Base-by-base conservation (phyloP, 352 stramenopile species). In the Globisporangium rhizosaccharum region DNA sequence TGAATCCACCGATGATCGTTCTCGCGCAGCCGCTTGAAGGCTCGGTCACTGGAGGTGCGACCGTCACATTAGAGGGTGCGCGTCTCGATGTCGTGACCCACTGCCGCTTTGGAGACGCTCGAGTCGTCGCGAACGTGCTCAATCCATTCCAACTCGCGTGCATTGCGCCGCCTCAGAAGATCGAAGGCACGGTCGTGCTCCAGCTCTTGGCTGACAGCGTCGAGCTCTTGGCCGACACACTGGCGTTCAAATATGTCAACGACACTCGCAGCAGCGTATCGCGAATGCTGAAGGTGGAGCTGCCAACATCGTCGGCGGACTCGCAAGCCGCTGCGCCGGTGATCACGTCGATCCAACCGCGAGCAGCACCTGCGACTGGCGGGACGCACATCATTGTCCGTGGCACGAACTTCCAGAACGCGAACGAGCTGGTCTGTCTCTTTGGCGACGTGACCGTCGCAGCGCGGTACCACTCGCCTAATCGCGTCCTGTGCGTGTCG, bases 361-460 rank as follows among this genome's bases (percentile, higher is more conserved):
- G 25, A 6, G 17, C n/a, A 28, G 25, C 7, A 1, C 50, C 42
- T 28, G 55, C 59, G 39, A 74, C 68, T 57, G 75, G 76, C 11
- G 88, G 89, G 30, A 89, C 87, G 5, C 46, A 70, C 2, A 65
- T 98, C 17, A 70, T 78, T n/a, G 71, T 98, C 7, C 51, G 51
- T 25, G 94, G 93, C 8, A 26, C 68, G 11, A 73, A 87, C 10
- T 97, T 99, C 52, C 53, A 67, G 1, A 85, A 93, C 49, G 82
- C 78, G 7, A 47, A 79, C 50, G 69, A 81, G 11, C 65, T 98
- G 12, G 63, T 68, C 48, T 98, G 91, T 65, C 75, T 72, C n/a
- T 96, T 98, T 70, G 93, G 90, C 37, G 56, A 63, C 0, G 67
- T 62, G 18, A 51, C 66, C 53, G 67, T 88, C 4, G 41, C 57